phyloP scores from a whole-genome alignment of 2,329 filamentous ascomycete genomes.

The Penicillium digitatum region DNA sequence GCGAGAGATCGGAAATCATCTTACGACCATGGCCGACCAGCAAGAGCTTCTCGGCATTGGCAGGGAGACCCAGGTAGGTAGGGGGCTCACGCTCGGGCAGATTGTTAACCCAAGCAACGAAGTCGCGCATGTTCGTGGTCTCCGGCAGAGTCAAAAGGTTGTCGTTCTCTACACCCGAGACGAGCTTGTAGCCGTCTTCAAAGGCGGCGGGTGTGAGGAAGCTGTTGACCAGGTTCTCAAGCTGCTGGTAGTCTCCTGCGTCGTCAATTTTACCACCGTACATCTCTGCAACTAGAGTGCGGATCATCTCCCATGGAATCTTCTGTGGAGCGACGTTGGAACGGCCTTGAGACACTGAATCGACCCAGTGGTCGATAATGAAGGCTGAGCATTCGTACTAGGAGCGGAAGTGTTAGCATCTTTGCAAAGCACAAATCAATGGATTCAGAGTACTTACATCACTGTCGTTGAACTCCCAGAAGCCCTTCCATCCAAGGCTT shows the following conservation, averaged over 20 bases:
- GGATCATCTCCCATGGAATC: slow-evolving; percentile 94
- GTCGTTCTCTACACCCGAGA: slow-evolving; percentile 61
- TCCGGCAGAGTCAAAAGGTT: slow-evolving; percentile 68
- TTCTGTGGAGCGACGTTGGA: slow-evolving; percentile 91
- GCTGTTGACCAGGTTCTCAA: slow-evolving; percentile 67
- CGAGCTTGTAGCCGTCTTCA: slow-evolving; percentile 85
- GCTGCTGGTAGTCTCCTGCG: slow-evolving; percentile 72
- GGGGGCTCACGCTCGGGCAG: slow-evolving; percentile 94
- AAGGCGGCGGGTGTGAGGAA: slow-evolving; percentile 86
- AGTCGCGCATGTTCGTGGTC: slow-evolving; percentile 78
- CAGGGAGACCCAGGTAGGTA: slow-evolving; percentile 87
- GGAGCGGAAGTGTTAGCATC: slow-evolving; percentile 21
- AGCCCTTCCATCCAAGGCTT: slow-evolving; percentile 92
- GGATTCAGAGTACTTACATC: slow-evolving; percentile 65
- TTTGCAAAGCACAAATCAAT: neutral
- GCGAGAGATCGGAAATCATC: slow-evolving; percentile 78
- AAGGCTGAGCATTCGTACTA: slow-evolving; percentile 97
- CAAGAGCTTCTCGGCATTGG: slow-evolving; percentile 93
- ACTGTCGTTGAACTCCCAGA: slow-evolving; percentile 99
- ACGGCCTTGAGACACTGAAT: slow-evolving; percentile 73
- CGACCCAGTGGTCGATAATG: slow-evolving; percentile 94
- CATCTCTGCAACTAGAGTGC: slow-evolving; percentile 83
- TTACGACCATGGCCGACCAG: slow-evolving; percentile 81
- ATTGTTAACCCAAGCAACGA: slow-evolving; percentile 84
- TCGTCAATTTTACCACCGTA: slow-evolving; percentile 98